Percentiles rank a stretch among this genome's conserved stretches.
Evolutionary conservation across 2,329 filamentous ascomycete species (phyloP).

Genomic region (Colletotrichum lentis): DNA sequence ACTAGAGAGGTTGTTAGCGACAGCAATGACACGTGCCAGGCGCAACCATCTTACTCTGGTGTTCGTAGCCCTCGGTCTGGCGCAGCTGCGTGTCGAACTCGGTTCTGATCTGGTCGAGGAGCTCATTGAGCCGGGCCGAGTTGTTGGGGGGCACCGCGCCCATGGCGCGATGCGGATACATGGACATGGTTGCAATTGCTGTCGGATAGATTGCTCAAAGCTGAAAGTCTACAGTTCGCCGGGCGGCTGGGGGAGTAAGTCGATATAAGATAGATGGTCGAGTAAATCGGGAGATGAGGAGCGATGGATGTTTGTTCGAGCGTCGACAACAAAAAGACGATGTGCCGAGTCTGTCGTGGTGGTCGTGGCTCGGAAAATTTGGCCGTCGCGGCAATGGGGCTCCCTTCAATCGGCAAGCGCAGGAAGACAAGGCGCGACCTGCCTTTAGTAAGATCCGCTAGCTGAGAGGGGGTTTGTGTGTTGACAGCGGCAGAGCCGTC

Average conservation of each 20-base stretch:
- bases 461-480: background rate
- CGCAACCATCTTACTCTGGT: constrained; percentile 77
- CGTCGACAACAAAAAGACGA: constrained; percentile 8
- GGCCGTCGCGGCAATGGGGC: constrained; percentile 28
- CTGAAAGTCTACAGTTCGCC: background rate
- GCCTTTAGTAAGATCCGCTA: constrained; percentile 31
- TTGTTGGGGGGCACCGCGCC: constrained; percentile 69
- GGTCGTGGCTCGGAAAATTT: constrained; percentile 29
- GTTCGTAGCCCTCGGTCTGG: constrained; percentile 86
- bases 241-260: constrained; percentile 7
- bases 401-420: constrained; percentile 27
- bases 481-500: constrained; percentile 33
- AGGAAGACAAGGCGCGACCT: constrained; percentile 24
- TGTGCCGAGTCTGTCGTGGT: constrained; percentile 8
- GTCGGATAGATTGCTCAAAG: background rate
- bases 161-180: constrained; percentile 93
- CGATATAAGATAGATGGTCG: background rate
- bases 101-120: constrained; percentile 86
- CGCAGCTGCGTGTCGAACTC: constrained; percentile 90
- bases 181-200: constrained; percentile 62
- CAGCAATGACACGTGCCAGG: background rate
- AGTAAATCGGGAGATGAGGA: background rate
- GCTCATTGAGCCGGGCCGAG: constrained; percentile 79
- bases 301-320: background rate
- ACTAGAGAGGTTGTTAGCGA: constrained; percentile 62